A percentile compares a stretch with the other conserved stretches of the same genome.
These are phyloP conservation scores for Hortaea sp. DNA, from an alignment of 2,329 filamentous ascomycete species.

Conservation along the genomic window DNA sequence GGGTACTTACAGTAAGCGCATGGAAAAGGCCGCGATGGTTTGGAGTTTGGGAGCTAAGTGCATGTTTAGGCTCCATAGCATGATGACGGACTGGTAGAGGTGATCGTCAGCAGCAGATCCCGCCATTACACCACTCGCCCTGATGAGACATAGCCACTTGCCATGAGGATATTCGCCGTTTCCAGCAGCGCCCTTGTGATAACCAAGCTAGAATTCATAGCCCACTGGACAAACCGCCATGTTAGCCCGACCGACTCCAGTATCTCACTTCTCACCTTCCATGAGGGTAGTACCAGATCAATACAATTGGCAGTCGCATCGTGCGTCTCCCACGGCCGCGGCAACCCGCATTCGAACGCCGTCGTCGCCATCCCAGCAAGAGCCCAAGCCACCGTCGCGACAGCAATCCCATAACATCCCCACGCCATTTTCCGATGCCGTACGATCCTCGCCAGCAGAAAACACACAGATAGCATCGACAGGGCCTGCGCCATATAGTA, in stretches of 20 bases:
- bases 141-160: neutral
- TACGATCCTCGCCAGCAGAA: conserved; percentile 18
- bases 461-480: conserved; percentile 17
- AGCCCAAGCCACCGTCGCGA: conserved; percentile 9
- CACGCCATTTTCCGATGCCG: conserved; percentile 9
- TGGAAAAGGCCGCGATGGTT: conserved; percentile 15
- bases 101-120: too few species aligned
- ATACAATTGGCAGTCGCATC: conserved; percentile 10
- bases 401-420: conserved; percentile 10
- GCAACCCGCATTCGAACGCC: conserved; percentile 16
- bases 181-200: conserved; percentile 14
- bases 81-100: conserved; percentile 4
- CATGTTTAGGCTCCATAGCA: conserved; percentile 20
- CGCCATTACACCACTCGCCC: too few species aligned
- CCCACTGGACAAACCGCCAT: conserved; percentile 3
- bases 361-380: conserved; percentile 8
- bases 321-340: conserved; percentile 14
- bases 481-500: conserved; percentile 11
- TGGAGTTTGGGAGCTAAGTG: conserved; percentile 11
- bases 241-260: too few species aligned
- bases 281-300: neutral
- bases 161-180: conserved; percentile 10
- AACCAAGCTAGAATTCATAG: conserved; percentile 10
- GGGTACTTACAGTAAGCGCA: conserved; percentile 15
- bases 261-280: neutral